phyloP scores from a whole-genome alignment of 2,329 filamentous ascomycete genomes.

The Colletotrichum chlorophyti region DNA sequence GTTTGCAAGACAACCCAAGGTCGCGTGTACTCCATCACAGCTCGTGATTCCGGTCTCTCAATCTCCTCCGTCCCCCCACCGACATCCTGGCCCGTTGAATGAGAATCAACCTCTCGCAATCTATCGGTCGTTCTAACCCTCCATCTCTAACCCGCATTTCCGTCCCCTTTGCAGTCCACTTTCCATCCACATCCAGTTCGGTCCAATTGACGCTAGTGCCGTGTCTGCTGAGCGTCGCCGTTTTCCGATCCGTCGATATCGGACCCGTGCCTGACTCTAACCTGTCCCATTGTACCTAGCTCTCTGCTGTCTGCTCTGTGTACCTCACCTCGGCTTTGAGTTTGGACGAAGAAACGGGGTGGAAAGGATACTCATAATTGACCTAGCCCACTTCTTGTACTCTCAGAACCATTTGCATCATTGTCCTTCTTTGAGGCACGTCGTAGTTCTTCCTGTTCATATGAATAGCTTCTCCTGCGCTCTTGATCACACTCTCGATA shows the following conservation, averaged over 20 bases:
- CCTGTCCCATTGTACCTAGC: not conserved
- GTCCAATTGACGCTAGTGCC: constrained; percentile 1
- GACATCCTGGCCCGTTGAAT: too few relatives aligned
- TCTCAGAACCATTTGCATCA: not conserved
- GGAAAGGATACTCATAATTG: not conserved
- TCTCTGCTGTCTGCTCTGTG: not conserved
- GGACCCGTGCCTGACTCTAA: constrained; percentile 2
- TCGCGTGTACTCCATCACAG: constrained; percentile 8
- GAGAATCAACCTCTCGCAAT: too few relatives aligned
- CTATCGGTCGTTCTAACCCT: not conserved
- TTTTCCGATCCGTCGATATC: constrained; percentile 18
- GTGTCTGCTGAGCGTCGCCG: not conserved
- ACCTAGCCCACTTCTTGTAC: constrained; percentile 5
- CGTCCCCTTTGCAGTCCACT: constrained; percentile 5
- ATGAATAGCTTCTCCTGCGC: not conserved
- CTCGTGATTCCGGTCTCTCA: not conserved
- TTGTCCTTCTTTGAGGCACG: not conserved
- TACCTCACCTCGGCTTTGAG: constrained; percentile 16
- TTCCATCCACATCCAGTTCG: constrained; percentile 1
- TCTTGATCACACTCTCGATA: not conserved
- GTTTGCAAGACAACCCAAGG: not conserved
- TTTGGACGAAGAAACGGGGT: not conserved
- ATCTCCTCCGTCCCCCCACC: not conserved
- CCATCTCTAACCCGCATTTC: constrained; percentile 22
- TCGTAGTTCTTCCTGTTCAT: not conserved